These are phyloP conservation scores for Suillus brevipes DNA, from an alignment of 768 basidiomycete species.

Conservation along the genomic window DNA sequence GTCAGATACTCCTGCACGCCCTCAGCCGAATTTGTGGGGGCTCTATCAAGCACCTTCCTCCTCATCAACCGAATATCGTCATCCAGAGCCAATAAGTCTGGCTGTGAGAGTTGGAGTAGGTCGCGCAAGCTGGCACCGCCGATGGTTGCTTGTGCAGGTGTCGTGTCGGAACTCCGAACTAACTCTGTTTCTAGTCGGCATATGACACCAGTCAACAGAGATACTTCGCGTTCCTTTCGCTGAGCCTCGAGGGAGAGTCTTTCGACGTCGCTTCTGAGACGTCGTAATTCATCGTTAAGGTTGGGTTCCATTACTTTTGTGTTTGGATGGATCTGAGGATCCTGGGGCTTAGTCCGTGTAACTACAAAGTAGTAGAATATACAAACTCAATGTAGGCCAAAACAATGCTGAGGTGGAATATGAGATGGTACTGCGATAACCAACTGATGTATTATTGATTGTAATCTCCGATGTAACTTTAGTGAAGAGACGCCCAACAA, in stretches of 20 bases:
- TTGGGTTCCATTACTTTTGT: neutral
- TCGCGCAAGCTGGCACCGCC: neutral
- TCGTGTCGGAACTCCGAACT: neutral
- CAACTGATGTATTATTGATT: neutral
- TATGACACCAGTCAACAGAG: conserved; percentile 1
- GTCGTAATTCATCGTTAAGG: neutral
- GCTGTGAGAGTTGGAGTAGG: neutral
- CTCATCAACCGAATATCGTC: conserved; percentile 1
- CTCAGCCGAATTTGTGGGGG: neutral
- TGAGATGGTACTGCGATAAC: neutral
- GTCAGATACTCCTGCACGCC: neutral
- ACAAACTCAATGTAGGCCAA: neutral
- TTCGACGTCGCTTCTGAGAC: neutral
- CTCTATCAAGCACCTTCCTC: neutral
- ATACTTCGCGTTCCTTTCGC: neutral
- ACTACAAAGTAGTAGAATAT: neutral
- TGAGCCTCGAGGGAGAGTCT: conserved; percentile 4
- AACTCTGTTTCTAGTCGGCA: conserved; percentile 1
- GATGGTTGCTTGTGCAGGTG: neutral
- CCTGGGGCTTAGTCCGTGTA: neutral
- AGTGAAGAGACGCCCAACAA: neutral
- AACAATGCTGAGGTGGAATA: neutral
- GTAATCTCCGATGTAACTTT: neutral
- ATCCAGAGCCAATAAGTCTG: neutral
- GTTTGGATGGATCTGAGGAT: neutral